Evolutionary conservation across 441 rosid species (phyloP).

Genomic region (Gossypium davidsonii): DNA sequence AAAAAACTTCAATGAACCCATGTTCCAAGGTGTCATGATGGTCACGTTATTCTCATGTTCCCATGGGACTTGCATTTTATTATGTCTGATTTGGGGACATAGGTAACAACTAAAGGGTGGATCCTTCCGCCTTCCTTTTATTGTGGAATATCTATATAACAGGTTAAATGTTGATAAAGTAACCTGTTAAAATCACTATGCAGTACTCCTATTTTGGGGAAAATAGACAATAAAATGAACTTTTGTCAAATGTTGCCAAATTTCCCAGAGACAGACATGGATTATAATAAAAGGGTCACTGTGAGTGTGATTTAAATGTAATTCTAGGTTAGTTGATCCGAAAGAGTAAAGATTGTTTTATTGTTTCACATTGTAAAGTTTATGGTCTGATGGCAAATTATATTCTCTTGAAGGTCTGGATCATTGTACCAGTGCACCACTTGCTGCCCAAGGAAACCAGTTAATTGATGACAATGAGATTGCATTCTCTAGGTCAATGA

Average conservation of each 20-base stretch:
- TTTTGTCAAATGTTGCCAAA: not conserved
- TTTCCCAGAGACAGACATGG: not conserved
- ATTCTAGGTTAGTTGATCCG: not conserved
- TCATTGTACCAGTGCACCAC: slow-evolving; percentile 56
- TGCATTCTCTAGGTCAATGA: slow-evolving; percentile 54
- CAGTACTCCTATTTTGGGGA: not conserved
- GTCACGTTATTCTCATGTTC: not conserved
- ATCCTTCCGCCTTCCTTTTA: slow-evolving; percentile 3
- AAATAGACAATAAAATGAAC: not conserved
- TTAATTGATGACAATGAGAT: slow-evolving; percentile 42
- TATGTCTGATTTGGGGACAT: not conserved
- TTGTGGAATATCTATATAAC: not conserved
- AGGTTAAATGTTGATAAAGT: not conserved
- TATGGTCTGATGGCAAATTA: slow-evolving; percentile 23
- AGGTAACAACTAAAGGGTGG: not conserved
- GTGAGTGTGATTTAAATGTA: not conserved
- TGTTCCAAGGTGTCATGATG: not conserved
- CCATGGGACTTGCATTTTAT: not conserved
- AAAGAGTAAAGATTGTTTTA: not conserved
- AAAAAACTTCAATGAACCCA: not conserved
- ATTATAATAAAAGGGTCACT: not conserved
- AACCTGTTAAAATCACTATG: not conserved
- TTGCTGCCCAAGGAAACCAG: slow-evolving; percentile 23
- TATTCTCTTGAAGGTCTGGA: slow-evolving; percentile 56
- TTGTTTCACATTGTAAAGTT: slow-evolving; percentile 8